Conservation (phyloP, 1,284 basidiomycete species). For the Microbotryum saponariae region DNA sequence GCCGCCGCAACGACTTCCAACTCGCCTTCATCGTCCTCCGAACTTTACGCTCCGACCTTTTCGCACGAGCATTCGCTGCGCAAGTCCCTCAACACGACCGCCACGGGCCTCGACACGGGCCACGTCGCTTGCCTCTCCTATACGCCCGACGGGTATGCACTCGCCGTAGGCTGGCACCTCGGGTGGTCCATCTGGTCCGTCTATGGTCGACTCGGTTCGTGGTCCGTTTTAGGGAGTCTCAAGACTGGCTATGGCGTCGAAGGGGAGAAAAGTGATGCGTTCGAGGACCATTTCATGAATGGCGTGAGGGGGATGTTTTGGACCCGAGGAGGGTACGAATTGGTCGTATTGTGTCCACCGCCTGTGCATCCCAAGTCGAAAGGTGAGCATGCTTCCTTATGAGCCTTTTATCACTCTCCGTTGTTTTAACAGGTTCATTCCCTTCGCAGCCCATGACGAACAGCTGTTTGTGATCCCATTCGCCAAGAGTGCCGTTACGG, state of each 20-base stretch:
- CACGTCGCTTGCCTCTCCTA: conserved; percentile 66
- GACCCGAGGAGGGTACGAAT: conserved; percentile 80
- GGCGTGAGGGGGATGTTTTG: conserved; percentile 67
- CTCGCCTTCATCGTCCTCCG: not conserved
- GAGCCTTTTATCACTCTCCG: too few species aligned
- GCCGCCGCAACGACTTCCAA: too few species aligned
- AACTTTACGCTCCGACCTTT: conserved; percentile 29
- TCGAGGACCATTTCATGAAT: conserved; percentile 74
- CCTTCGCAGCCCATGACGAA: conserved; percentile 37
- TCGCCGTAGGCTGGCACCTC: conserved; percentile 87
- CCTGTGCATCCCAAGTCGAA: conserved; percentile 30
- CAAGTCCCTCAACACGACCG: conserved; percentile 39
- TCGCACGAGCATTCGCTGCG: conserved; percentile 40
- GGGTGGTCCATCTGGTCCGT: conserved; percentile 91
- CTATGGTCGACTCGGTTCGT: conserved; percentile 74
- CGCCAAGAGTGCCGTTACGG: conserved; percentile 86
- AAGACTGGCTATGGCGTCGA: conserved; percentile 50
- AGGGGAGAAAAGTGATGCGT: conserved; percentile 35
- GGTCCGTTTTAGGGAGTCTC: conserved; percentile 56
- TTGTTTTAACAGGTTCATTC: not conserved
- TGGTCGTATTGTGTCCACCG: conserved; percentile 54
- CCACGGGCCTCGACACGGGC: conserved; percentile 50
- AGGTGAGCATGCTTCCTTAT: conserved; percentile 10
- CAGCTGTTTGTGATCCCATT: conserved; percentile 83
- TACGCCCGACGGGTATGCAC: conserved; percentile 89